Evolutionary conservation across 2,329 filamentous ascomycete species (phyloP).

Genomic region (Nectriaceae sp.): DNA sequence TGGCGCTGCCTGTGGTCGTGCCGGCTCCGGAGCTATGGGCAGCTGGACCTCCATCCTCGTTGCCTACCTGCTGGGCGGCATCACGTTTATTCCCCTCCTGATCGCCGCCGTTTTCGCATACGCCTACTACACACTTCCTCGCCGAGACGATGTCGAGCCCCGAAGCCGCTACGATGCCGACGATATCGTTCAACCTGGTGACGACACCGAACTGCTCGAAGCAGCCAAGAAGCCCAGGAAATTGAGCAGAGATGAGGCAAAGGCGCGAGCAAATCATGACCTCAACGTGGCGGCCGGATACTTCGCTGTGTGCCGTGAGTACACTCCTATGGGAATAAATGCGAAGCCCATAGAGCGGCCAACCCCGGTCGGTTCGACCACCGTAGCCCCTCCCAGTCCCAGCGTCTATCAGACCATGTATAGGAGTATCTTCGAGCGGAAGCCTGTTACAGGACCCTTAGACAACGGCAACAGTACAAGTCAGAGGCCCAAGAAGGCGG

Average conservation of each 20-base stretch:
- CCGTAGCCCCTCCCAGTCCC: slow-evolving; percentile 77
- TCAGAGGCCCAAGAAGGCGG: slow-evolving; percentile 63
- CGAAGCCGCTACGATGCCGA: slow-evolving; percentile 30
- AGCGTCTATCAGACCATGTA: slow-evolving; percentile 99
- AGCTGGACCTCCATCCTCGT: slow-evolving; percentile 62
- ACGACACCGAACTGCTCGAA: slow-evolving; percentile 66
- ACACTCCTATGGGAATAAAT: slow-evolving; percentile 87
- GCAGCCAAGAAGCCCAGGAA: slow-evolving; percentile 58
- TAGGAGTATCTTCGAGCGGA: slow-evolving; percentile 89
- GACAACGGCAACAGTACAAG: slow-evolving; percentile 50
- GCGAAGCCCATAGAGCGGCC: slow-evolving; percentile 87
- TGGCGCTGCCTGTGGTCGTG: slow-evolving; percentile 12
- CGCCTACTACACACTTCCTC: slow-evolving; percentile 68
- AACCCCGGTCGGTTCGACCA: slow-evolving; percentile 74
- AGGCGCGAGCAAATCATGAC: slow-evolving; percentile 57
- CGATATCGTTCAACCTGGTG: slow-evolving; percentile 57
- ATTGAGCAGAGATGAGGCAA: slow-evolving; percentile 61
- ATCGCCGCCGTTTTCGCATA: slow-evolving; percentile 62
- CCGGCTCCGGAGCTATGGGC: slow-evolving; percentile 44
- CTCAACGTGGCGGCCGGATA: slow-evolving; percentile 85
- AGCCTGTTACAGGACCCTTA: slow-evolving; percentile 49
- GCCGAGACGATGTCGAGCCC: slow-evolving; percentile 43
- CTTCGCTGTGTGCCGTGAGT: slow-evolving; percentile 93
- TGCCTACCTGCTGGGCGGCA: slow-evolving; percentile 80
- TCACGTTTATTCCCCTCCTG: slow-evolving; percentile 83